Evolutionary conservation across 2,329 filamentous ascomycete genomes (phyloP).

Genomic region (Calonectria pseudoreteaudii): DNA sequence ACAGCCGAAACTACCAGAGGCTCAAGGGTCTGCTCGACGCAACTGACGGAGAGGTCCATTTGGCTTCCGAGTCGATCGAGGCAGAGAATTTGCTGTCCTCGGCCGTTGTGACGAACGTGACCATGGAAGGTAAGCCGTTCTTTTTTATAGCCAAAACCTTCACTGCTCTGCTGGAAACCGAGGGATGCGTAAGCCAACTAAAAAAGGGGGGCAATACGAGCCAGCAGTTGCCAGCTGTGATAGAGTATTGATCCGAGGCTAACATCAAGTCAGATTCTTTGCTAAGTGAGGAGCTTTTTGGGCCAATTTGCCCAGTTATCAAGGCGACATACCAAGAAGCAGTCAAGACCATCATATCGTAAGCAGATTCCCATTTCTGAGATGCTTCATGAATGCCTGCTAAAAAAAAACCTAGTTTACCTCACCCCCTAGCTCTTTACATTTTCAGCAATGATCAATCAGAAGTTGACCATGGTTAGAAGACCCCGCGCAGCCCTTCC

Average conservation of each 20-base stretch:
- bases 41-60: conserved; percentile 50
- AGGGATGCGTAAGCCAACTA: background rate
- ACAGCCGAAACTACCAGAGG: conserved; percentile 55
- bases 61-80: background rate
- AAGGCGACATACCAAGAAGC: conserved; percentile 12
- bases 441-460: conserved; percentile 5
- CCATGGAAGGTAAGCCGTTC: background rate
- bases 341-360: background rate
- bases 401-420: background rate
- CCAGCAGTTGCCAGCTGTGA: background rate
- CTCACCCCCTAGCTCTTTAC: conserved; percentile 24
- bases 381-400: background rate
- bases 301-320: conserved; percentile 26
- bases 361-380: background rate
- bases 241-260: background rate
- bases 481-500: background rate
- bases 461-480: background rate
- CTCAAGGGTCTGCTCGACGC: conserved; percentile 49
- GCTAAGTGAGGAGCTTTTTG: conserved; percentile 55
- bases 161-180: background rate
- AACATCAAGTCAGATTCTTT: conserved; percentile 47
- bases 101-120: background rate
- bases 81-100: background rate
- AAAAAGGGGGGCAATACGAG: background rate
- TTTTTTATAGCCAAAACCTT: too few species aligned